phyloP scores from a whole-genome alignment of 805 yeast species.

The Candida ulmi region DNA sequence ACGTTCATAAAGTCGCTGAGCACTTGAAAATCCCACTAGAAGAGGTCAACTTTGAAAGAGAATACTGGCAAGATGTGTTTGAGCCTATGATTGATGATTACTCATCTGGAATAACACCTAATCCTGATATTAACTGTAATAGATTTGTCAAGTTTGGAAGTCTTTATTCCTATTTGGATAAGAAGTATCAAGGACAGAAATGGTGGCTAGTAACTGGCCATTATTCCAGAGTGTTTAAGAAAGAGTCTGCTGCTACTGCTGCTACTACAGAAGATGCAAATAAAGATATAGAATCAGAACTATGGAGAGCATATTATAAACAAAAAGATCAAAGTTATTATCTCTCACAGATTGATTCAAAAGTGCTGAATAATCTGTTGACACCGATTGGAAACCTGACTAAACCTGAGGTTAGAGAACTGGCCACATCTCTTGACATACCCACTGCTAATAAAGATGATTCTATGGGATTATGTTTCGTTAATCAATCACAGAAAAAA shows the following conservation, averaged over 20 bases:
- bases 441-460: conserved; percentile 79
- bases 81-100: conserved; percentile 84
- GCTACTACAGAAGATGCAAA: too few species aligned
- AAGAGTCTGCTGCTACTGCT: too few species aligned
- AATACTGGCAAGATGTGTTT: conserved; percentile 90
- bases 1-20: conserved; percentile 60
- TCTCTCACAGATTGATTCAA: conserved; percentile 57
- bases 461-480: conserved; percentile 94
- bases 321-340: conserved; percentile 90
- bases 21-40: conserved; percentile 63
- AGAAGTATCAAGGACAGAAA: conserved; percentile 26
- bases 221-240: conserved; percentile 51
- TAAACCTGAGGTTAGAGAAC: conserved; percentile 67
- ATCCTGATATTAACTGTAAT: conserved; percentile 91
- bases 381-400: conserved; percentile 78
- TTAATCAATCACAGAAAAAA: conserved; percentile 55
- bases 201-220: conserved; percentile 95
- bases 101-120: conserved; percentile 75
- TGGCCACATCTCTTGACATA: conserved; percentile 52
- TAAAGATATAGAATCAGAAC: conserved; percentile 30
- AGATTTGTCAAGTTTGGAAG: conserved; percentile 81
- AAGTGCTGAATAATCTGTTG: conserved; percentile 42
- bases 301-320: conserved; percentile 52
- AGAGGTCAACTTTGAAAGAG: conserved; percentile 78
- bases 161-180: conserved; percentile 49